Conservation (phyloP, 2,329 filamentous ascomycete species). For the Diaporthe vaccinii region DNA sequence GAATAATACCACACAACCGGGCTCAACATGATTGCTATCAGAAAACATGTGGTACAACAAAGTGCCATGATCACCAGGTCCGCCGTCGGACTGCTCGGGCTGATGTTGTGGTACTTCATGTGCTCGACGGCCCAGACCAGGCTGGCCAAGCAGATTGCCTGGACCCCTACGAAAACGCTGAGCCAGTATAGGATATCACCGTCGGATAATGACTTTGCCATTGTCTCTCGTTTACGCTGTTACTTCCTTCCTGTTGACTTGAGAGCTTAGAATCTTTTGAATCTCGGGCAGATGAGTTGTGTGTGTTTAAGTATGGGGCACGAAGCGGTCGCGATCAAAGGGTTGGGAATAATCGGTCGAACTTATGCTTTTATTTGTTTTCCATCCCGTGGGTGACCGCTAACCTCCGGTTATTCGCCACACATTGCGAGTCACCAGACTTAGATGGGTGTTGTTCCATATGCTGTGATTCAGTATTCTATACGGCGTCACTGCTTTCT, state of each 20-base stretch:
- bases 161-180: neutral
- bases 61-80: neutral
- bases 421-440: neutral
- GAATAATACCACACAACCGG: neutral
- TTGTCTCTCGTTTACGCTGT: neutral
- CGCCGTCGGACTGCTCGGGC: neutral
- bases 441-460: neutral
- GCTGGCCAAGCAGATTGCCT: slow-evolving; percentile 7
- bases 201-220: neutral
- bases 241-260: neutral
- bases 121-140: slow-evolving; percentile 10
- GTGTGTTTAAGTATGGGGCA: neutral
- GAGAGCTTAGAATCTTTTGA: neutral
- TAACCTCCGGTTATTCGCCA: no score
- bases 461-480: neutral
- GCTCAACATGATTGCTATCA: slow-evolving; percentile 7
- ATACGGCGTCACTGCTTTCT: neutral
- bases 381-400: neutral
- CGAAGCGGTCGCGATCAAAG: neutral
- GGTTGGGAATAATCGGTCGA: neutral
- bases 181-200: neutral
- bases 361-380: neutral
- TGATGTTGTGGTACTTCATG: neutral
- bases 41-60: neutral
- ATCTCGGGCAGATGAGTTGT: neutral